Evolutionary conservation across 331 rosid species (phyloP).

Genomic region (Saraca asoca): DNA sequence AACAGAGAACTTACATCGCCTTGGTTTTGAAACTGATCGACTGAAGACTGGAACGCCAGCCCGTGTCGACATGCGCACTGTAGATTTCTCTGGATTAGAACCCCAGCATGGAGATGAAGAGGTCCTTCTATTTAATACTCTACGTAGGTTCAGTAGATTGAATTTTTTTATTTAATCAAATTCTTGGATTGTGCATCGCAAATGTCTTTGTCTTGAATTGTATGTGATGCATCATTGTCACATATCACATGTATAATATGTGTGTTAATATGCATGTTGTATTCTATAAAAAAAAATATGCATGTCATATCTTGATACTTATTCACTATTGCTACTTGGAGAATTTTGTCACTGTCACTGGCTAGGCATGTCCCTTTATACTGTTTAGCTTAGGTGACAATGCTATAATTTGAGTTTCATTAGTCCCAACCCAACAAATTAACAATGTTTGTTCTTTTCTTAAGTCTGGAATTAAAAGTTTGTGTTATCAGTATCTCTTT

Average conservation of each 20-base stretch:
- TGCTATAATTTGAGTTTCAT: conserved; percentile 16
- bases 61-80: conserved; percentile 83
- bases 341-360: conserved; percentile 25
- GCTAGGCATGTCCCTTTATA: conserved; percentile 17
- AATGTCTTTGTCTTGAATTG: conserved; percentile 25
- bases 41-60: conserved; percentile 98
- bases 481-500: background rate
- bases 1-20: conserved; percentile 80
- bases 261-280: conserved; percentile 28
- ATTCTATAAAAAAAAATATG: conserved; percentile 10
- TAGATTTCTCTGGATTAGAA: conserved; percentile 80
- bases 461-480: conserved; percentile 17
- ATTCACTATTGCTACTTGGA: conserved; percentile 18
- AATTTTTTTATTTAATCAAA: conserved; percentile 27
- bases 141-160: conserved; percentile 61
- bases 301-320: background rate
- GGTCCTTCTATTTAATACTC: conserved; percentile 71
- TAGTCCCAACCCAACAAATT: conserved; percentile 6
- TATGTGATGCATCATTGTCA: conserved; percentile 17
- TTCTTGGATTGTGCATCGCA: conserved; percentile 37
- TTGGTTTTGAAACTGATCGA: conserved; percentile 88
- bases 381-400: background rate
- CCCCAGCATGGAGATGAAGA: conserved; percentile 95
- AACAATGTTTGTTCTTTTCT: conserved; percentile 21
- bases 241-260: background rate